Evolutionary conservation across 106 monocot genomes (phyloP).

Genomic region (Alisma plantagoaquatica): DNA sequence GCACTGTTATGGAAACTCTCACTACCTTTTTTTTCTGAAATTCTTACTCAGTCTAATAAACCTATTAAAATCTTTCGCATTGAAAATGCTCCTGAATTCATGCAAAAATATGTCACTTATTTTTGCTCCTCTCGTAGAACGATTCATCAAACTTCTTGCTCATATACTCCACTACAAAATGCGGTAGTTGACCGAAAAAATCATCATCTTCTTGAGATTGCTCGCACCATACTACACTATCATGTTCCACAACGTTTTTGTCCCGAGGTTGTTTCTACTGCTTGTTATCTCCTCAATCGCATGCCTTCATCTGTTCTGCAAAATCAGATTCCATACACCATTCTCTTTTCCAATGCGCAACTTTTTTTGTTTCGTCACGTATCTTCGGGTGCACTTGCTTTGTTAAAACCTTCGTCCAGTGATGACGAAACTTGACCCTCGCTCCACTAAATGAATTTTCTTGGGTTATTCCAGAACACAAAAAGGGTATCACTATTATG

Average conservation of each 20-base stretch:
- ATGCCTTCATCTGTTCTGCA: neutral
- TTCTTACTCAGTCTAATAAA: no score
- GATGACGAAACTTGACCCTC: no score
- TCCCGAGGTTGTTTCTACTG: neutral
- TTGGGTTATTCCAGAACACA: no score
- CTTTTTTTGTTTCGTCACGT: no score
- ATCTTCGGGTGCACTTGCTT: no score
- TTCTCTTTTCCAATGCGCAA: no score
- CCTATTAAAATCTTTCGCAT: neutral
- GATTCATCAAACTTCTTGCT: neutral
- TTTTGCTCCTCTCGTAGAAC: neutral
- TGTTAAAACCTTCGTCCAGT: no score
- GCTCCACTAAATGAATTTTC: no score
- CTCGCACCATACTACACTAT: neutral
- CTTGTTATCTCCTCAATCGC: neutral
- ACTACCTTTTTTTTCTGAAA: no score
- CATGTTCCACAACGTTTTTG: neutral
- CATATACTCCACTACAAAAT: neutral
- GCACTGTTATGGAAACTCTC: no score
- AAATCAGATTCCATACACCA: neutral
- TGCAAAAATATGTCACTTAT: neutral
- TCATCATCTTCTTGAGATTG: neutral
- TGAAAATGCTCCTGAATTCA: neutral
- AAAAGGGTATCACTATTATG: no score
- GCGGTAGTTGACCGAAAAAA: neutral